phyloP scores from a whole-genome alignment of 2,329 filamentous ascomycete species.

The Apiospora rasikravindrae region DNA sequence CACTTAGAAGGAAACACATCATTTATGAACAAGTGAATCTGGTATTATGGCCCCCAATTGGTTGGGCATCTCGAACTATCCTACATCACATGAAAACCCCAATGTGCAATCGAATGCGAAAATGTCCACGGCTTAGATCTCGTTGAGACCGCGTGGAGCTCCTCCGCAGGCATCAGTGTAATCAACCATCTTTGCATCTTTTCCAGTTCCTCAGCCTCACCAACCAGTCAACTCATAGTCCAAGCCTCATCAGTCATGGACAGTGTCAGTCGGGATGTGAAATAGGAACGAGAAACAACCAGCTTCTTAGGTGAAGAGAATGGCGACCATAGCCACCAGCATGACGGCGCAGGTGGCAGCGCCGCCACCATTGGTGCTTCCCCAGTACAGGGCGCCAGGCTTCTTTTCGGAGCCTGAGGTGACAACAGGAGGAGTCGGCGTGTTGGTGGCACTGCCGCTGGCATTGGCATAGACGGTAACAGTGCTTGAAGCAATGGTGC shows the following conservation, averaged over 20 bases:
- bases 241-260: not conserved
- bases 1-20: not conserved
- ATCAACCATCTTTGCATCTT: not conserved
- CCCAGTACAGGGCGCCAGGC: conserved; percentile 21
- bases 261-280: not conserved
- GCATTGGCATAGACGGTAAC: conserved; percentile 9
- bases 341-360: conserved; percentile 22
- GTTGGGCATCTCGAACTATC: not conserved
- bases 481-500: conserved; percentile 17
- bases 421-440: conserved; percentile 12
- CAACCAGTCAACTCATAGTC: not conserved
- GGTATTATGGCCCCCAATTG: not conserved
- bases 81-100: conserved; percentile 5
- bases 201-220: not conserved
- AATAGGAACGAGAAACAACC: not conserved
- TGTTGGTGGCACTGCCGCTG: not conserved
- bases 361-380: conserved; percentile 20
- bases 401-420: conserved; percentile 22
- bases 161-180: not conserved
- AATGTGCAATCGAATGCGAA: not conserved
- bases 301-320: not conserved
- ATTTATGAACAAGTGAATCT: not conserved
- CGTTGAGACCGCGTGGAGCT: not conserved
- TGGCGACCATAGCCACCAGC: conserved; percentile 15
- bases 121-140: not conserved